These are phyloP conservation scores for Aspergillus nomiae DNA, from an alignment of 2,329 filamentous ascomycete species.

Conservation along the genomic window DNA sequence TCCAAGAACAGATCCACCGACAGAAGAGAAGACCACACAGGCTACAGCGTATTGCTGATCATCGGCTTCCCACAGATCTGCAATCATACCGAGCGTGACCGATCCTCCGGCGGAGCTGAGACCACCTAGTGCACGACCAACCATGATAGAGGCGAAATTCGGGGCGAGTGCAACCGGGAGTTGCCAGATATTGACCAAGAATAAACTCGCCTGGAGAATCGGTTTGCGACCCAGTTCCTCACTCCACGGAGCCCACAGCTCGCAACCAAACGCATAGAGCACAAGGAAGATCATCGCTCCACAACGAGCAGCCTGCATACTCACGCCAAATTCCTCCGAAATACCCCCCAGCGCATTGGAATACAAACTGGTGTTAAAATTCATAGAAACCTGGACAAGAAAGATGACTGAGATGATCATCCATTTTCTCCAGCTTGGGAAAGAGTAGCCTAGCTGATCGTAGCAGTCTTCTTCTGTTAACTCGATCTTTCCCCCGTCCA, in stretches of 20 bases:
- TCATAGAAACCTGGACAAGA: conserved; percentile 74
- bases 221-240: conserved; percentile 80
- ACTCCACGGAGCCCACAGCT: conserved; percentile 85
- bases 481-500: conserved; percentile 27
- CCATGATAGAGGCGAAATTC: conserved; percentile 71
- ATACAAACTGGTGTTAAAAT: conserved; percentile 75
- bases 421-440: conserved; percentile 67
- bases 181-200: conserved; percentile 77
- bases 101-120: conserved; percentile 72
- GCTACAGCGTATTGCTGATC: conserved; percentile 74
- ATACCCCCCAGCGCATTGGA: conserved; percentile 70
- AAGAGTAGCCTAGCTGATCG: conserved; percentile 65
- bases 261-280: conserved; percentile 81
- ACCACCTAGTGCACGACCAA: conserved; percentile 70
- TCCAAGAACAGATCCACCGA: conserved; percentile 74
- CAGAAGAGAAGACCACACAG: conserved; percentile 76
- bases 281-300: conserved; percentile 80
- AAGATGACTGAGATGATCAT: conserved; percentile 72
- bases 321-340: conserved; percentile 67
- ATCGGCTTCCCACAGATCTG: conserved; percentile 72
- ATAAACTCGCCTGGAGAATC: conserved; percentile 70
- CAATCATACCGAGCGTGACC: conserved; percentile 74
- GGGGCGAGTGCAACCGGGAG: conserved; percentile 71
- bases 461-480: conserved; percentile 64
- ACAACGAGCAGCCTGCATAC: conserved; percentile 67